These are phyloP conservation scores for Brassica rapa DNA, from an alignment of 345 rosid species.

Conservation along the genomic window DNA sequence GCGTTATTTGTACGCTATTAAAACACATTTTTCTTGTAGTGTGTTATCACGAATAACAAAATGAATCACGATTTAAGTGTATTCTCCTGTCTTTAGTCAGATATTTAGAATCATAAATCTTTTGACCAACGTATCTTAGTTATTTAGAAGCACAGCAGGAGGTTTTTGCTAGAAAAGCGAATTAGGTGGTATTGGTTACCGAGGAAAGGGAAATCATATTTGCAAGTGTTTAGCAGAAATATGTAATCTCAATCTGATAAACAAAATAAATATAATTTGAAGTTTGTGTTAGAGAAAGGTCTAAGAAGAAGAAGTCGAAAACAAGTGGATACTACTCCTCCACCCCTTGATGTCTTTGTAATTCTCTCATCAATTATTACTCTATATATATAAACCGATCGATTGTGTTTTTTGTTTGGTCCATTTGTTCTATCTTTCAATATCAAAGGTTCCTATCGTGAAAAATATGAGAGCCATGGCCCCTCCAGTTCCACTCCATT, in stretches of 20 bases:
- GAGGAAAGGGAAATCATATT: not conserved
- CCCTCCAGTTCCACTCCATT: slow-evolving; percentile 23
- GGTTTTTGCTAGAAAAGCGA: not conserved
- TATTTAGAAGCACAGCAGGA: not conserved
- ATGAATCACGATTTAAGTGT: not conserved
- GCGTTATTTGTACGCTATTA: too few species aligned
- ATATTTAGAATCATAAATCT: not conserved
- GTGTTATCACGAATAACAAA: not conserved
- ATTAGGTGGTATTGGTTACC: not conserved
- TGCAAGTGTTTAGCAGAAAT: not conserved
- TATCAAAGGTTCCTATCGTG: slow-evolving; percentile 53
- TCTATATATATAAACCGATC: not conserved
- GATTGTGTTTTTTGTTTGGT: slow-evolving; percentile 55
- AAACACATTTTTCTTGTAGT: too few species aligned
- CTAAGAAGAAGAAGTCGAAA: slow-evolving; percentile 56
- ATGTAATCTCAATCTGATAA: not conserved
- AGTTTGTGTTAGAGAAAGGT: slow-evolving; percentile 29
- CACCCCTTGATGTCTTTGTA: slow-evolving; percentile 49
- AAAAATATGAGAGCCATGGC: slow-evolving; percentile 37
- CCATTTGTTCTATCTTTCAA: slow-evolving; percentile 78
- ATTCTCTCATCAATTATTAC: slow-evolving; percentile 44
- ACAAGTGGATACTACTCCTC: slow-evolving; percentile 61
- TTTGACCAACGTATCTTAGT: not conserved
- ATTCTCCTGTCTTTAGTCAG: not conserved
- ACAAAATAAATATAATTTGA: not conserved